Evolutionary conservation across 139 green algal species (phyloP), one percentile per base, ranked within the genome.

Genomic region (Chlorella sorokiniana): DNA sequence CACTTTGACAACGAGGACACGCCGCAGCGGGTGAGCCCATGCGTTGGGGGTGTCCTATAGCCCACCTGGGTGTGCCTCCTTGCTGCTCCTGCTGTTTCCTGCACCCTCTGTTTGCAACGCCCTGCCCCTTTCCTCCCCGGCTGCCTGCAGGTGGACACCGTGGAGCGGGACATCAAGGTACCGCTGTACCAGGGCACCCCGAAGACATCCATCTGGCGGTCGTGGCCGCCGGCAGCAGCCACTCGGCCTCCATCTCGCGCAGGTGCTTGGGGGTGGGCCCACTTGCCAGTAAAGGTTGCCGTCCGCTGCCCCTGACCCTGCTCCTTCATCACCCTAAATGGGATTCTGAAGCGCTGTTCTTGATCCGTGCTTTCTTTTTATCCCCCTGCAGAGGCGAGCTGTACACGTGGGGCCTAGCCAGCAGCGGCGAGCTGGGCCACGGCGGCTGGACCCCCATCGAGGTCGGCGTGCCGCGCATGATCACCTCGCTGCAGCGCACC

Each of bases 401-500:
- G 1, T 93, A 92, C 84, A 93, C 92, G 22, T 96, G 93, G 93
- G 93, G 93, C 67, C 84, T 97, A 22, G 91, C 89, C 16, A 91
- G 81, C 76, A 90, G 84, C 79, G 92, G 92, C n/a, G 92, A 96
- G 86, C 86, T 96, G 23, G 92, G 92, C 3, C 89, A 93, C 2
- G 88, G 89, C 22, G 87, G 88, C 23, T 93, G 87, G 86, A 89
- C 87, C 3, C 85, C 91, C 8, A 87, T 92, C 23, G 91, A 95
- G 86, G 71, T 95, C 20, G 3, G 61, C 38, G 65, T 91, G 22
- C 87, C 87, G 1, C 69, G 68, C 42, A 61, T 78, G 69, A 74
- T 91, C 67, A 79, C 41, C 10, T 81, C 62, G 8, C 78, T 90
- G 40, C 56, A 72, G 52, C 72, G 84, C 51, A 86, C 89, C 2